Conservation (phyloP, 164 flowering plant genomes). For the Kalanchoe fedtschenkoi region DNA sequence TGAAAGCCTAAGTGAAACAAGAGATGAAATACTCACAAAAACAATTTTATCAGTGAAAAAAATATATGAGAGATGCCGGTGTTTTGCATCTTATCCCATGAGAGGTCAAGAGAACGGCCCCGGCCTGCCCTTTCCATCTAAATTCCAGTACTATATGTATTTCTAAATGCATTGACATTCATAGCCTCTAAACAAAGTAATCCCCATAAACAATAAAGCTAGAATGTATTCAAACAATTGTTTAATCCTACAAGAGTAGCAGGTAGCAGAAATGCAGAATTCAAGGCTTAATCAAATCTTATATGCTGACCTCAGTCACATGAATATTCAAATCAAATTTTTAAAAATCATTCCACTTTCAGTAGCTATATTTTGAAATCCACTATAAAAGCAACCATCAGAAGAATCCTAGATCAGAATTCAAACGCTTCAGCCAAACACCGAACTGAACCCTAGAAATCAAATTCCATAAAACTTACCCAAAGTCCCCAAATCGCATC, state of each 20-base stretch:
- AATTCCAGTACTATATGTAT: too few species aligned
- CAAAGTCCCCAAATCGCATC: background rate
- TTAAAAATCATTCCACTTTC: background rate
- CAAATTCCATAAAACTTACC: background rate
- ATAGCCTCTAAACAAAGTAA: background rate
- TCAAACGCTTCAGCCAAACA: background rate
- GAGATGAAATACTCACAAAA: slow-evolving; percentile 1
- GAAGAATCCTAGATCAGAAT: background rate
- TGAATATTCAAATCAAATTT: background rate
- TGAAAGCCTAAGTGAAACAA: background rate
- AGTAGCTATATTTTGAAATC: background rate
- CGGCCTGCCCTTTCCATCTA: too few species aligned
- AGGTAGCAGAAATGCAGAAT: slow-evolving; percentile 2
- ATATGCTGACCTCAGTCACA: background rate
- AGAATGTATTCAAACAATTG: background rate
- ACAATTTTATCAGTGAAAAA: background rate
- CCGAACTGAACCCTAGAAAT: too few species aligned
- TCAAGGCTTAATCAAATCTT: background rate
- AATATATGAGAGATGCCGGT: background rate
- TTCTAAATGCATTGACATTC: slow-evolving; percentile 1
- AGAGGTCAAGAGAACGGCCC: background rate
- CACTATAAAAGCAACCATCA: background rate
- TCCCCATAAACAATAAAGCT: background rate
- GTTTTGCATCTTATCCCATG: background rate
- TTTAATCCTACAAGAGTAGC: slow-evolving; percentile 2